Base-by-base conservation (phyloP, 495 filamentous ascomycete genomes). In the Viridothelium virens region DNA sequence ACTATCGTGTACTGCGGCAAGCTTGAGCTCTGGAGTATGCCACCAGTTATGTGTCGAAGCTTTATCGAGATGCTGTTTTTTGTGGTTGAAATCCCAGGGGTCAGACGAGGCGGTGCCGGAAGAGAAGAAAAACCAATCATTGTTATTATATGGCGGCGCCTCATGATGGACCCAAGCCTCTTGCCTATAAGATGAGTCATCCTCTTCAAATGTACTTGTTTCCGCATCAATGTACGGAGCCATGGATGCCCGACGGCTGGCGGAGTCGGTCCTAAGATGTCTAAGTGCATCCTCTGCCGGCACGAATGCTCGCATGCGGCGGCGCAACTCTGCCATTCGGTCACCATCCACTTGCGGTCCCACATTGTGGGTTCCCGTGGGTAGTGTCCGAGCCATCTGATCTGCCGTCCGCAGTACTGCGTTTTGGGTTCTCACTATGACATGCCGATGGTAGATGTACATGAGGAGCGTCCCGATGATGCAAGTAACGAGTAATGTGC, bases 251-350 rank as follows among this genome's bases (percentile, higher is more conserved):
- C 53, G 53, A 59, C 18, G 53, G 3, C 31, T 59, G 14, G 3
- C 31, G 14, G 31, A 11, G 31, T 59, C 53, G 25, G 11, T 31
- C 31, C 31, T 59, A 9, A 59, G 53, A 14, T 59, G 53, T 59
- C 18, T 59, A 6, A 59, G 53, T 7, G 41, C 41, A 14, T 59
- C 53, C 14, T 59, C 25, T 59, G 53, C 53, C 14, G 53, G 53
- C 7, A 59, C 18, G 31, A 59, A 59, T 10, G 53, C 53, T 59
- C 53, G 53, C 53, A 59, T 59, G 31, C 53, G 53, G 31, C 53
- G 53, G 11, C 53, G 53, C 31, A 59, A 59, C 7, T 59, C 53
- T 7, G 53, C 33, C 53, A 34, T 59, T 59, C 53, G 53, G 7
- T 31, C 25, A 3, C 36, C 53, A 9, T 36, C 7, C 6, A 33